Percentiles rank a stretch among this genome's conserved stretches.
These are phyloP conservation scores for Starmerella stellata DNA, from an alignment of 805 yeast species.

Conservation along the genomic window DNA sequence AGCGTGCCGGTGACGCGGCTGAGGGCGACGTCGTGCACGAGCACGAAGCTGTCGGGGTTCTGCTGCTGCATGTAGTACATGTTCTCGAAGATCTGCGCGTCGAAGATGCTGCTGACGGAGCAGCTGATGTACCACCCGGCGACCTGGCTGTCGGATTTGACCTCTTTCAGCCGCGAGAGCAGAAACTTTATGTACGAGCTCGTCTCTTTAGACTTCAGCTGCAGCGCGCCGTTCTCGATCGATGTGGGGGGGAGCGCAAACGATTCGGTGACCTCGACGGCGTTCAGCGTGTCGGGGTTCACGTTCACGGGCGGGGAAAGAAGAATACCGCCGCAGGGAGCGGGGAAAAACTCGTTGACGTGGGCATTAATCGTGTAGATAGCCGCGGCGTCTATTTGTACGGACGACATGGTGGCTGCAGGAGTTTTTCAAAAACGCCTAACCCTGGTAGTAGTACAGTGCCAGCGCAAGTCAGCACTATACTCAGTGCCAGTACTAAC, in stretches of 20 bases:
- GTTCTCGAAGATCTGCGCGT: slow-evolving; percentile 44
- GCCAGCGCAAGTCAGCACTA: too few relatives aligned
- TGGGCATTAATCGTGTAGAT: slow-evolving; percentile 18
- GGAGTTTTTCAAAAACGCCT: too few relatives aligned
- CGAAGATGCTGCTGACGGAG: slow-evolving; percentile 49
- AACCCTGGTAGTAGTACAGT: too few relatives aligned
- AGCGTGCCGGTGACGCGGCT: slow-evolving; percentile 37
- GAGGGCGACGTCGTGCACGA: slow-evolving; percentile 52
- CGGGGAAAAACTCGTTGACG: slow-evolving; percentile 17
- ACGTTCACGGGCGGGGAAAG: slow-evolving; percentile 5
- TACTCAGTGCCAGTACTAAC: too few relatives aligned
- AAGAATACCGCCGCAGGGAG: slow-evolving; percentile 17
- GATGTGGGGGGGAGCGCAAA: slow-evolving; percentile 44
- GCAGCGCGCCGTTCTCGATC: slow-evolving; percentile 43
- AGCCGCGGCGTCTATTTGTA: slow-evolving; percentile 16
- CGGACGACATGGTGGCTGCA: slow-evolving; percentile 9
- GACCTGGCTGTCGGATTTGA: slow-evolving; percentile 49
- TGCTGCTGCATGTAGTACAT: slow-evolving; percentile 45
- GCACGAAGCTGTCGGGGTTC: slow-evolving; percentile 35
- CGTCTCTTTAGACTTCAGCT: slow-evolving; percentile 44
- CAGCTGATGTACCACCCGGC: slow-evolving; percentile 72
- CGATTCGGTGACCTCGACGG: slow-evolving; percentile 21
- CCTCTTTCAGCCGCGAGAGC: slow-evolving; percentile 39
- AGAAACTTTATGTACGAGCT: slow-evolving; percentile 51
- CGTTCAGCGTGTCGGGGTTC: slow-evolving; percentile 1